Evolutionary conservation across 2,329 filamentous ascomycete genomes (phyloP).

Genomic region (Sporothrix pseudoabietina): DNA sequence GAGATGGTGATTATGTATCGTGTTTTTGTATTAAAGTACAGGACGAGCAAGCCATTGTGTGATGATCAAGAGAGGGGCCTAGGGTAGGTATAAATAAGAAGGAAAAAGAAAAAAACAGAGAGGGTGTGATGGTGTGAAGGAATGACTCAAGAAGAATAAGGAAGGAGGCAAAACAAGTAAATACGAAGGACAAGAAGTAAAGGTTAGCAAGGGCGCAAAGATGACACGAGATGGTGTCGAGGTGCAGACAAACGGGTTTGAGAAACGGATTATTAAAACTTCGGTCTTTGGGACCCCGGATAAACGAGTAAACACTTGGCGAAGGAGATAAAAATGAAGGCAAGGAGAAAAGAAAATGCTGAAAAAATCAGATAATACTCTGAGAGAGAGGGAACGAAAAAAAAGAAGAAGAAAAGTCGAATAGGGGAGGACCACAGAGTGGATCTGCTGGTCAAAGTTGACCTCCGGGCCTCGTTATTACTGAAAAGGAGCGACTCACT

Average conservation of each 20-base stretch:
- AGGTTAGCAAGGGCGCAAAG: neutral
- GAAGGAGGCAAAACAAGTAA: neutral
- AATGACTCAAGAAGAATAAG: neutral
- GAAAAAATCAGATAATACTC: neutral
- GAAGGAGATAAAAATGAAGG: neutral
- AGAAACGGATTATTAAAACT: slow-evolving; percentile 6
- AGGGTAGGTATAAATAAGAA: neutral
- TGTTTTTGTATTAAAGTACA: neutral
- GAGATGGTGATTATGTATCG: neutral
- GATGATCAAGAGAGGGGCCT: neutral
- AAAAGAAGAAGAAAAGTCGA: neutral
- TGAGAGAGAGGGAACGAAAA: neutral
- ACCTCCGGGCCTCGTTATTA: neutral
- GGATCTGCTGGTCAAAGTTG: neutral
- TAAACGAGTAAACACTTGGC: neutral
- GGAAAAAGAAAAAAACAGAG: neutral
- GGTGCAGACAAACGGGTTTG: neutral
- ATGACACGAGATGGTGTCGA: neutral
- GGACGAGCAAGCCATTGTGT: neutral
- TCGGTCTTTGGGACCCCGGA: neutral
- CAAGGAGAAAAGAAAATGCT: neutral
- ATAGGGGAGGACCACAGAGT: neutral
- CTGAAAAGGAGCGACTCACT: neutral
- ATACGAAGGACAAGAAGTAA: neutral
- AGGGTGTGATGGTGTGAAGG: neutral